Conservation (phyloP, 2,329 filamentous ascomycete species). For the Sporothrix schenckii region DNA sequence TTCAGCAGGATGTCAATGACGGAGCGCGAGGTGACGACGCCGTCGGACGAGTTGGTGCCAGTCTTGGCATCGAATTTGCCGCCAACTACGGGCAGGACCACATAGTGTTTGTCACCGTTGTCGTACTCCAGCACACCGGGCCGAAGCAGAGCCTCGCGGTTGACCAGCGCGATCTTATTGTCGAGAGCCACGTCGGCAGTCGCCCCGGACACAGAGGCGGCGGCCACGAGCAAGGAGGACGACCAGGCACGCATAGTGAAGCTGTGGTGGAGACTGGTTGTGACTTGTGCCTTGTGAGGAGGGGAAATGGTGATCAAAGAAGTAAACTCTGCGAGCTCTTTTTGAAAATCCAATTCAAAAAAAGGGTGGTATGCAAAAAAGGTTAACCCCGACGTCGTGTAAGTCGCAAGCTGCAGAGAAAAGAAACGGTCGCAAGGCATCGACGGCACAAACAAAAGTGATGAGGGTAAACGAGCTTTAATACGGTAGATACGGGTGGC, state of each 20-base stretch:
- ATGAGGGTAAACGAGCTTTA: not conserved
- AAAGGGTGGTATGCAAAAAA: not conserved
- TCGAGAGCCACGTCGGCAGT: not conserved
- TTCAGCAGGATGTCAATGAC: slow-evolving; percentile 33
- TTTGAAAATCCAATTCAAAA: not conserved
- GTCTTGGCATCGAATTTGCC: slow-evolving; percentile 12
- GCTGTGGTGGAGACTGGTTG: not conserved
- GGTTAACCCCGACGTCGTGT: not conserved
- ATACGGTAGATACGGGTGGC: not conserved
- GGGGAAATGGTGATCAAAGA: not conserved
- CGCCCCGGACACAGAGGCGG: not conserved
- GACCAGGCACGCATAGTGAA: slow-evolving; percentile 15
- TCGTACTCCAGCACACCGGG: slow-evolving; percentile 28
- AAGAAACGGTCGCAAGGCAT: slow-evolving; percentile 4
- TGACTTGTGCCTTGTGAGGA: not conserved
- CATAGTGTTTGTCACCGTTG: slow-evolving; percentile 24
- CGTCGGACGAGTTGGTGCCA: slow-evolving; percentile 1
- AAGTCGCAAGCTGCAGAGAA: not conserved
- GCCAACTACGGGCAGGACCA: slow-evolving; percentile 24
- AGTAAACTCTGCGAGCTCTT: too few species aligned
- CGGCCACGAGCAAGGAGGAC: slow-evolving; percentile 12
- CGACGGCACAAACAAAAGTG: not conserved
- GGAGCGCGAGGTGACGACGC: not conserved
- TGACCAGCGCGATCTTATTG: not conserved
- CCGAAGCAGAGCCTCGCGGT: slow-evolving; percentile 7